phyloP scores from a whole-genome alignment of 225 moss, liverwort and hornwort genomes.

The Climacium dendroides region DNA sequence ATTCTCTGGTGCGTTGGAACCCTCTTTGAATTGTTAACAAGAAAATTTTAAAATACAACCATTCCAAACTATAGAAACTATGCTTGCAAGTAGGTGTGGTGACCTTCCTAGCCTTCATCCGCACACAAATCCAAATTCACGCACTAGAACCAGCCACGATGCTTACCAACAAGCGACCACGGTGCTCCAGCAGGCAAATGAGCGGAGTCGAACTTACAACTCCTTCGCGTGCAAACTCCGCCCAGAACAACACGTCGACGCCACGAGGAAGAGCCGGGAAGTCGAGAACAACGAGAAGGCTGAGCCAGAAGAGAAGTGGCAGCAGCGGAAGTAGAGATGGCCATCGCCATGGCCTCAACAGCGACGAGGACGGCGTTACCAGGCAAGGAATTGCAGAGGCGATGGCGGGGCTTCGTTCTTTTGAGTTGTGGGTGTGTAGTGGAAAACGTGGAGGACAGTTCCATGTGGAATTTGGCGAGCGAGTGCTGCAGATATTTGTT shows the following conservation, averaged over 20 bases:
- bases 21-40: background rate
- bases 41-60: background rate
- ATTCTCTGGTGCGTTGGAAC: no score
- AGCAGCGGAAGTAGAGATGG: background rate
- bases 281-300: background rate
- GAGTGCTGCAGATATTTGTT: background rate
- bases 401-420: background rate
- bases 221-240: background rate
- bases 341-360: conserved; percentile 11
- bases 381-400: background rate
- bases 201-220: background rate
- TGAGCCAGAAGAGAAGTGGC: background rate
- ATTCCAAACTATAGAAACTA: background rate
- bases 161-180: background rate
- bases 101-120: background rate
- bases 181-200: background rate
- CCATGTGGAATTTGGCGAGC: background rate
- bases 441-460: background rate
- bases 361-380: background rate
- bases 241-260: background rate
- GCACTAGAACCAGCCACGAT: background rate
- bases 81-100: background rate
- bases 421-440: background rate
- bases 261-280: background rate
- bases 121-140: background rate